These are phyloP conservation scores for Aspergillus hancockii DNA, from an alignment of 495 filamentous ascomycete species.

Conservation along the genomic window DNA sequence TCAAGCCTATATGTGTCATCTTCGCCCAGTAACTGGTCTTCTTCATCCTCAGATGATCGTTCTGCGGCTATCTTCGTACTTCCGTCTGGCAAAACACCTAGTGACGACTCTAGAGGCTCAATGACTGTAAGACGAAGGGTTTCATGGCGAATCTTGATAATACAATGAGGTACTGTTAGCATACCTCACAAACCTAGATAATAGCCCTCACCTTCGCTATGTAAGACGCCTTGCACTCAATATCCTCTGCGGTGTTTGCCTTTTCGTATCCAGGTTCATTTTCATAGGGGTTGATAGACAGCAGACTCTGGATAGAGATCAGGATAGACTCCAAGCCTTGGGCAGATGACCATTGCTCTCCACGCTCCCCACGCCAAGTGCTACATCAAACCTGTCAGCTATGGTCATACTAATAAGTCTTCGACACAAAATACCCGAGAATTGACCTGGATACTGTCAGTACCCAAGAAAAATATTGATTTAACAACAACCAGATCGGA, in stretches of 20 bases:
- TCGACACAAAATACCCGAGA: constrained; percentile 61
- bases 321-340: constrained; percentile 94
- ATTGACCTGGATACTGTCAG: constrained; percentile 67
- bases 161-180: neutral
- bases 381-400: constrained; percentile 48
- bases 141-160: constrained; percentile 83
- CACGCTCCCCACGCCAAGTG: constrained; percentile 87
- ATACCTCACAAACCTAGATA: too few species aligned
- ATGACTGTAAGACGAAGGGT: constrained; percentile 85
- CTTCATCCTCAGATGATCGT: constrained; percentile 37
- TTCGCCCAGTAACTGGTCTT: constrained; percentile 42
- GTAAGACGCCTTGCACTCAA: constrained; percentile 77
- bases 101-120: constrained; percentile 76
- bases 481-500: neutral
- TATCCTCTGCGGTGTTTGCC: constrained; percentile 63
- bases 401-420: neutral
- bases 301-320: constrained; percentile 93
- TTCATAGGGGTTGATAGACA: constrained; percentile 92
- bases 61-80: constrained; percentile 30
- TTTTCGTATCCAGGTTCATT: constrained; percentile 94
- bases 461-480: neutral
- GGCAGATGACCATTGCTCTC: constrained; percentile 94
- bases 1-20: constrained; percentile 49
- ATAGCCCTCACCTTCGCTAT: constrained; percentile 69
- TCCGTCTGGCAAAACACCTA: constrained; percentile 62